phyloP scores from a whole-genome alignment of 2,329 filamentous ascomycete species.

The Stemphylium beticola region DNA sequence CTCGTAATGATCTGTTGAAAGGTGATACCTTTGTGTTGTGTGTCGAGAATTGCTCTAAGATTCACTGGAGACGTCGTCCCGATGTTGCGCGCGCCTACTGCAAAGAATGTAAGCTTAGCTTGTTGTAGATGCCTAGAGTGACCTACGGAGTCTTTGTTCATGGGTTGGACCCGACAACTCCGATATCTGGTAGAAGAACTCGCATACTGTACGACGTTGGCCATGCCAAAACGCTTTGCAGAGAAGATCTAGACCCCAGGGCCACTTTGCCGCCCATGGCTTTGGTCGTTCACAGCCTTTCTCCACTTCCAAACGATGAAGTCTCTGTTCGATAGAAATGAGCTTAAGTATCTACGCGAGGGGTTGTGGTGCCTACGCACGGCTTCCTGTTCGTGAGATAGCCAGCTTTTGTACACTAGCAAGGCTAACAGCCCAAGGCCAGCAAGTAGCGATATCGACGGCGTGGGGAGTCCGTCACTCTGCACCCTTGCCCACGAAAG shows the following conservation, averaged over 20 bases:
- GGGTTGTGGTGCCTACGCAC: too few species aligned
- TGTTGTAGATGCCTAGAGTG: neutral
- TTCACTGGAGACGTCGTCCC: constrained; percentile 25
- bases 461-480: too few species aligned
- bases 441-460: too few species aligned
- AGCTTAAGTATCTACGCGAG: too few species aligned
- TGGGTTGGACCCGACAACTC: constrained; percentile 33
- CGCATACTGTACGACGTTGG: constrained; percentile 16
- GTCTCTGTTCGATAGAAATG: too few species aligned
- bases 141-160: constrained; percentile 13
- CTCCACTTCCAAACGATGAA: too few species aligned
- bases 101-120: neutral
- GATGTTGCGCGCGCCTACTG: constrained; percentile 14
- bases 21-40: constrained; percentile 17
- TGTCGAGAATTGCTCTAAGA: constrained; percentile 22
- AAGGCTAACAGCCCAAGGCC: too few species aligned
- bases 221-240: constrained; percentile 16
- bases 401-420: too few species aligned
- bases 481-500: too few species aligned
- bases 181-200: constrained; percentile 38
- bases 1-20: neutral
- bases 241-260: constrained; percentile 18
- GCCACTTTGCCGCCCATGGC: constrained; percentile 16
- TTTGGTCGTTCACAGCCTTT: constrained; percentile 8
- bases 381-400: too few species aligned